Evolutionary conservation across 1,284 basidiomycete genomes (phyloP).

Genomic region (Lentinus polychrous): DNA sequence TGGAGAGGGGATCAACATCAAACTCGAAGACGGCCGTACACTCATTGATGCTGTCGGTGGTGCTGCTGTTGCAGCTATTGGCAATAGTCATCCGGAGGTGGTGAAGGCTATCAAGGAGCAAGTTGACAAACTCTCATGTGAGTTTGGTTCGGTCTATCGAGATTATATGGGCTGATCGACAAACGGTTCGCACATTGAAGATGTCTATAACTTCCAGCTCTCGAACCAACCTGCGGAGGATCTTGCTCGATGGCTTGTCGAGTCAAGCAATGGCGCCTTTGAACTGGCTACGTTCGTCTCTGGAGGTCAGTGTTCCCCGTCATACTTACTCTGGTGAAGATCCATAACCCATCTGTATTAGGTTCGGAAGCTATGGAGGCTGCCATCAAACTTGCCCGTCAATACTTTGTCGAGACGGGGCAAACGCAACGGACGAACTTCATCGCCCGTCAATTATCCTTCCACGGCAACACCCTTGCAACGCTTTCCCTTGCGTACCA

Average conservation of each 20-base stretch:
- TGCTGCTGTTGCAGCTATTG: conserved; percentile 77
- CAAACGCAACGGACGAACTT: conserved; percentile 69
- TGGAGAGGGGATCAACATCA: conserved; percentile 64
- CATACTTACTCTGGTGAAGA: background rate
- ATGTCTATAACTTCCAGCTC: conserved; percentile 78
- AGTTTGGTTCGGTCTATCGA: conserved; percentile 17
- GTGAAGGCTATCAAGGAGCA: conserved; percentile 71
- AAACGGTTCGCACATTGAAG: conserved; percentile 28
- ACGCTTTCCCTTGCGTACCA: conserved; percentile 65
- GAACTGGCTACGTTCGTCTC: conserved; percentile 60
- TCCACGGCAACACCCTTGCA: conserved; percentile 78
- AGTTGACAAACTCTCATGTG: conserved; percentile 67
- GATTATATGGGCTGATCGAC: background rate
- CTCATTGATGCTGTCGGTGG: conserved; percentile 77
- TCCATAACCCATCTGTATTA: conserved; percentile 21
- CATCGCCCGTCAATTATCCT: conserved; percentile 74
- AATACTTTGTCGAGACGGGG: conserved; percentile 67
- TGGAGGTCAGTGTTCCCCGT: conserved; percentile 43
- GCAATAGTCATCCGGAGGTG: conserved; percentile 67
- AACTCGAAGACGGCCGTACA: conserved; percentile 56
- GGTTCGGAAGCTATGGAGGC: conserved; percentile 84
- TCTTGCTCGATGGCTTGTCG: conserved; percentile 57
- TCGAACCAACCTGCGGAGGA: conserved; percentile 74
- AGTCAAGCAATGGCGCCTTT: conserved; percentile 66
- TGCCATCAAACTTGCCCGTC: conserved; percentile 71